Conservation (phyloP, 441 rosid genomes). For the Daphne laureola region DNA sequence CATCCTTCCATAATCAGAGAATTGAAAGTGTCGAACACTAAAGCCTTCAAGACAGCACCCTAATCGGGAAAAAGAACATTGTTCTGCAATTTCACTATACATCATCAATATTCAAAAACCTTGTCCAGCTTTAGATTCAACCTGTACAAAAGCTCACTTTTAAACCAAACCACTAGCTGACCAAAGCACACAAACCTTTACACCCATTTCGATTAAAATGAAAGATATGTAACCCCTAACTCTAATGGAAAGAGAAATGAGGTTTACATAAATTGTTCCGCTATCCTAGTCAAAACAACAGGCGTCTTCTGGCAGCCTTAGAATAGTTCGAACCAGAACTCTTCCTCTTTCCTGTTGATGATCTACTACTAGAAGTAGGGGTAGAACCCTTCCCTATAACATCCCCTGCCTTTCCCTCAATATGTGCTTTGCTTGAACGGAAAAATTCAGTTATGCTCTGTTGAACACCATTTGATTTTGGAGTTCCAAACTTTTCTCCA, state of each 20-base stretch:
- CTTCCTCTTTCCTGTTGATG: slow-evolving; percentile 37
- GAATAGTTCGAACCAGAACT: slow-evolving; percentile 35
- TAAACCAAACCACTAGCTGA: too few species aligned
- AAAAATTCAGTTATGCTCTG: slow-evolving; percentile 65
- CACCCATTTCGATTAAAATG: neutral
- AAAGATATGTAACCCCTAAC: neutral
- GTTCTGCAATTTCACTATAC: too few species aligned
- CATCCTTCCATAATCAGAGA: too few species aligned
- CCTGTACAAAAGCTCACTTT: too few species aligned
- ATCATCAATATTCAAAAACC: too few species aligned
- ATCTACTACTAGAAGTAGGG: slow-evolving; percentile 18
- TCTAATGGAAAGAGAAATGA: neutral
- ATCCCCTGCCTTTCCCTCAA: slow-evolving; percentile 23
- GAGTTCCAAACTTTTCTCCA: slow-evolving; percentile 21
- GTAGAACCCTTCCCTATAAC: slow-evolving; percentile 16
- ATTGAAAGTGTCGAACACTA: too few species aligned
- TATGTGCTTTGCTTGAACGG: slow-evolving; percentile 44
- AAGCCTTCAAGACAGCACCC: too few species aligned
- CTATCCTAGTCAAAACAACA: slow-evolving; percentile 49
- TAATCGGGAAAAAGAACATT: too few species aligned
- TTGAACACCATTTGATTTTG: slow-evolving; percentile 46
- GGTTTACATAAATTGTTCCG: neutral
- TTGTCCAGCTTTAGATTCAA: too few species aligned
- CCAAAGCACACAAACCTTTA: too few species aligned
- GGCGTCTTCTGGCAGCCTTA: slow-evolving; percentile 72